Evolutionary conservation across 768 basidiomycete genomes (phyloP), one percentile per base, ranked within the genome.

Genomic region (Jaapia argillacea): DNA sequence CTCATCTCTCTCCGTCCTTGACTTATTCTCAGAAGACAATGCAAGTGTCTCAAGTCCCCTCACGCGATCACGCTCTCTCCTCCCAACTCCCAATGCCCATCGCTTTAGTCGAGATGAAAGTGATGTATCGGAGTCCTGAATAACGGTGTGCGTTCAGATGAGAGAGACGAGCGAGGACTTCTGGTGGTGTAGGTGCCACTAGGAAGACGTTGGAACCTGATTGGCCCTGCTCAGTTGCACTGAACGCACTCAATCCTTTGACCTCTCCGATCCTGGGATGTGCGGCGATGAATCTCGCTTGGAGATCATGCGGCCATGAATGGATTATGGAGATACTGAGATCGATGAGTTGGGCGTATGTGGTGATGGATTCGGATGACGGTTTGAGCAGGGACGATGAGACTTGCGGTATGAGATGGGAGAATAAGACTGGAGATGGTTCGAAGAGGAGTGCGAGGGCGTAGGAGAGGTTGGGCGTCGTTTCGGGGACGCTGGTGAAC

Each of bases 231-330:
- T 96, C 92, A 40, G 71, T 77, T 22, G 79, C 77, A 59, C 87
- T 91, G 38, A 90, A 68, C 36, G 60, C 71, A 0, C 85, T 87
- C 10, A 93, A 69, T 33, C 79, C 79, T 54, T 75, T 79, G 46
- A 70, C 75, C 61, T 88, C 88, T 28, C 92, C 92, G 37, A 94
- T 94, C 46, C 89, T 75, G 26, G 92, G 92, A 65, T 94, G 92
- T 2, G 81, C 91, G 4, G 70, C 74, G 47, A 94, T 71, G 55
- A 96, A 91, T 47, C 63, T 59, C 0, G 79, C 77, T 51, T 70
- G 74, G 5, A 67, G 64, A 16, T 58, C 54, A 33, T 58, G 42
- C 40, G 71, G 63, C 84, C 82, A 85, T 27, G 55, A 58, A n/a
- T 53, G 51, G 41, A 88, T 71, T 33, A 68, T 58, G 3, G 42